Base-by-base conservation (phyloP, 2,329 filamentous ascomycete genomes). In the Harringtonia aguacate region DNA sequence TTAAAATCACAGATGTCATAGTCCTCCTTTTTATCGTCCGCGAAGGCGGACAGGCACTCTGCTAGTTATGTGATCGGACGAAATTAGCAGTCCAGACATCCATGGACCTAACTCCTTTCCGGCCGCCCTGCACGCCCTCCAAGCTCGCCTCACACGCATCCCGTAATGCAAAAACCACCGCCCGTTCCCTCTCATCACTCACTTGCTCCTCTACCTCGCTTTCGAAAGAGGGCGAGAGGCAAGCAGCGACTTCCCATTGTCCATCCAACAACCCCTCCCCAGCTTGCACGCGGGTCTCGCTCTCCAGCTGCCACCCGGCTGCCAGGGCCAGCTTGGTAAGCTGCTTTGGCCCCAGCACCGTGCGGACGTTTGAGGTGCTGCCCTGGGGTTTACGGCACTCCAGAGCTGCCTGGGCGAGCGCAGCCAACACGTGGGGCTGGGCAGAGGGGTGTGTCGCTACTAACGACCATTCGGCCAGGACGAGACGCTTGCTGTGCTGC, bases 371-470 rank as follows among this genome's bases (percentile, higher is more conserved):
- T 9, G 61, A 63, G 0, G 42, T 46, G 43, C 63, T 67, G 1
- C 56, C 47, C 28, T 38, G 18, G 1, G 50, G 43, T 41, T 63
- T 63, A 28, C 63, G 62, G 3, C 58, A 61, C 52, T 75, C 70
- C 1, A 72, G 52, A 4, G 60, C 54, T 0, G 61, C 66, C 30
- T 64, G 57, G 0, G 71, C 56, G 18, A 77, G 53, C 3, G 66
- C 65, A n/a, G 72, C 69, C 1, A 77, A 57, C 8, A 77, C 65
- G 48, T 78, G 74, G 17, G 73, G 64, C 36, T 60, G 47, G 1
- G 67, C 63, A 2, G 61, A 57, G 7, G 53, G 55, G 21, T 62
- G 48, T 0, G 61, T 63, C 0, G 69, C 64, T 8, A 55, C 51
- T 22, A 74, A 53, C 1, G 63, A 61, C 58, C 67, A 73, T 53